Evolutionary conservation across 1,284 basidiomycete genomes (phyloP).

Genomic region (Blastosporella zonata): DNA sequence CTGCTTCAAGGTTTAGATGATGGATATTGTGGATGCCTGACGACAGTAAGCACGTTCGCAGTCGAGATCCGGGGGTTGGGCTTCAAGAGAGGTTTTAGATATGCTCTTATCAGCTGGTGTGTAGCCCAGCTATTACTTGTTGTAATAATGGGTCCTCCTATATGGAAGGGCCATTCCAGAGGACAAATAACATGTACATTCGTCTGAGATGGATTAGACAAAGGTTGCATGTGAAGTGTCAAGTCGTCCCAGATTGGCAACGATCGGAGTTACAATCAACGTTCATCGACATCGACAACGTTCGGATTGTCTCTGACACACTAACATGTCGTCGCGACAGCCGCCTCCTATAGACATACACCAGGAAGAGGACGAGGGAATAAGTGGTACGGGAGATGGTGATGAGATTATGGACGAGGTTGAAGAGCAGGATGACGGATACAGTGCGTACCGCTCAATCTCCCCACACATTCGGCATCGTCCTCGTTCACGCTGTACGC

Average conservation of each 20-base stretch:
- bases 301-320: constrained; percentile 13
- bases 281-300: constrained; percentile 23
- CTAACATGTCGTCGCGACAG: constrained; percentile 45
- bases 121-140: constrained; percentile 72
- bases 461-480: constrained; percentile 13
- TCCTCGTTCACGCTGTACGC: constrained; percentile 2
- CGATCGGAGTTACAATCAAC: constrained; percentile 38
- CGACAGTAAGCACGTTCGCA: constrained; percentile 92
- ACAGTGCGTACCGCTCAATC: constrained; percentile 55
- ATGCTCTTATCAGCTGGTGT: constrained; percentile 68
- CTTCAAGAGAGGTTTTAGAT: constrained; percentile 58
- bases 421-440: constrained; percentile 64
- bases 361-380: constrained; percentile 49
- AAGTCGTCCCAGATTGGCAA: constrained; percentile 17
- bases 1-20: constrained; percentile 80
- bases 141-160: constrained; percentile 72
- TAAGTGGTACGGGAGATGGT: constrained; percentile 51
- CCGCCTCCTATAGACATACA: constrained; percentile 40
- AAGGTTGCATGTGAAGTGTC: neutral
- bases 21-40: constrained; percentile 95
- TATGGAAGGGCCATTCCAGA: constrained; percentile 39
- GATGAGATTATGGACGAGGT: constrained; percentile 71
- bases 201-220: neutral
- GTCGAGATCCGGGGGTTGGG: constrained; percentile 72
- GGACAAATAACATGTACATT: constrained; percentile 37